Conservation (phyloP, 2,329 filamentous ascomycete genomes). For the Xylariaceae sp. region DNA sequence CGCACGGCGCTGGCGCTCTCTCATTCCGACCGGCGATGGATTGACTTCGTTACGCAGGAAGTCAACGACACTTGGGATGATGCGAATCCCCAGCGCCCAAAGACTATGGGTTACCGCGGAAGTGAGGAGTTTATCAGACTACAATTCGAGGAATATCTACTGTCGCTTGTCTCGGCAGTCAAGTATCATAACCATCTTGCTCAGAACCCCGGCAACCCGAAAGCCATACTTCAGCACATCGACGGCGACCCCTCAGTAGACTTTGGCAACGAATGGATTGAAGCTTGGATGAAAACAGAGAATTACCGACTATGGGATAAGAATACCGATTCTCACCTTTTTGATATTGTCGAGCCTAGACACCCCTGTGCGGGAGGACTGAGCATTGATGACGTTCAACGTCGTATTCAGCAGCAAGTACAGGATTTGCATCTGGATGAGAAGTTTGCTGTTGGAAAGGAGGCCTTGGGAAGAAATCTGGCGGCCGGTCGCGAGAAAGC, state of each 20-base stretch:
- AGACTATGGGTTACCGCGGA: slow-evolving; percentile 87
- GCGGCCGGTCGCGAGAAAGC: slow-evolving; percentile 84
- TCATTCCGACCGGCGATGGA: slow-evolving; percentile 86
- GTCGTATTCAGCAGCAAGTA: slow-evolving; percentile 83
- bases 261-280: slow-evolving; percentile 78
- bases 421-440: slow-evolving; percentile 93
- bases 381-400: slow-evolving; percentile 89
- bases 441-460: slow-evolving; percentile 73
- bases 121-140: slow-evolving; percentile 96
- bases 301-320: slow-evolving; percentile 87
- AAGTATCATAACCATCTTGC: slow-evolving; percentile 76
- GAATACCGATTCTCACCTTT: slow-evolving; percentile 78
- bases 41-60: slow-evolving; percentile 88
- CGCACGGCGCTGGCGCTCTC: slow-evolving; percentile 72
- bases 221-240: slow-evolving; percentile 56
- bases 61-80: slow-evolving; percentile 98
- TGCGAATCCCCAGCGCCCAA: slow-evolving; percentile 79
- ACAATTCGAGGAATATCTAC: slow-evolving; percentile 94
- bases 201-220: slow-evolving; percentile 51
- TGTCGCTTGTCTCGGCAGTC: slow-evolving; percentile 79
- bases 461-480: slow-evolving; percentile 84
- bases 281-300: slow-evolving; percentile 81
- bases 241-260: slow-evolving; percentile 82
- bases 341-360: slow-evolving; percentile 87
- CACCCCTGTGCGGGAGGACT: slow-evolving; percentile 92